phyloP scores from a whole-genome alignment of 208 protist species.

The Acanthamoeba quina region DNA sequence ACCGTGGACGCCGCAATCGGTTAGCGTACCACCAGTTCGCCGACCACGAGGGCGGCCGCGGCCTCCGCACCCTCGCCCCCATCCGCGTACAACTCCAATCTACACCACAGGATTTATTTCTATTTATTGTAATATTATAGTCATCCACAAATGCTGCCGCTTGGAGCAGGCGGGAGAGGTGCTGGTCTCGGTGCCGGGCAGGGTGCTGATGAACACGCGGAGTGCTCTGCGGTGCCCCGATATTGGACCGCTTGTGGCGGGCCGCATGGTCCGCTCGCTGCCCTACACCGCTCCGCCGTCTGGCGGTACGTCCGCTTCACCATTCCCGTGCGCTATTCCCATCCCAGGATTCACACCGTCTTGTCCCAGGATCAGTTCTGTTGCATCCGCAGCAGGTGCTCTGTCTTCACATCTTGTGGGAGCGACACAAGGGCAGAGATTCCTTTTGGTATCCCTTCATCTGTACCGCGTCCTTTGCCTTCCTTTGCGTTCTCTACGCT shows the following conservation, averaged over 20 bases:
- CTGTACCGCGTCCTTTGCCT: not conserved
- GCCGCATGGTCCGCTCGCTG: slow-evolving; percentile 15
- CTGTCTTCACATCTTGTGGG: slow-evolving; percentile 30
- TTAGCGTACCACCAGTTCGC: not conserved
- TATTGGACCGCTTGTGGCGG: not conserved
- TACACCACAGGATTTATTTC: not conserved
- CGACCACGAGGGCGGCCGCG: not conserved
- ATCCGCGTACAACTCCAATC: not conserved
- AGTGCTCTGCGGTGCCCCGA: slow-evolving; percentile 4
- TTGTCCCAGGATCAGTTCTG: not conserved
- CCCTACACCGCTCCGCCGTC: not conserved
- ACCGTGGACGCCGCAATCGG: not conserved
- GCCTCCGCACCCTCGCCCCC: not conserved
- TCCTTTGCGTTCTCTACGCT: too few relatives aligned
- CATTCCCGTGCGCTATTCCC: not conserved
- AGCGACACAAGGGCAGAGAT: not conserved
- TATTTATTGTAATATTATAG: not conserved
- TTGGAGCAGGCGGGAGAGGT: not conserved
- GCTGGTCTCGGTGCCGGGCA: not conserved
- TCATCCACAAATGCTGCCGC: not conserved
- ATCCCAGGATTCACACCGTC: not conserved
- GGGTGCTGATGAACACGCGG: slow-evolving; percentile 51
- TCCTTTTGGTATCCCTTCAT: slow-evolving; percentile 71
- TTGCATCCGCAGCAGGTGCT: slow-evolving; percentile 24
- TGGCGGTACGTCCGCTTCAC: not conserved